Evolutionary conservation across 2,329 filamentous ascomycete genomes (phyloP).

Genomic region (Clonostachys rosea): DNA sequence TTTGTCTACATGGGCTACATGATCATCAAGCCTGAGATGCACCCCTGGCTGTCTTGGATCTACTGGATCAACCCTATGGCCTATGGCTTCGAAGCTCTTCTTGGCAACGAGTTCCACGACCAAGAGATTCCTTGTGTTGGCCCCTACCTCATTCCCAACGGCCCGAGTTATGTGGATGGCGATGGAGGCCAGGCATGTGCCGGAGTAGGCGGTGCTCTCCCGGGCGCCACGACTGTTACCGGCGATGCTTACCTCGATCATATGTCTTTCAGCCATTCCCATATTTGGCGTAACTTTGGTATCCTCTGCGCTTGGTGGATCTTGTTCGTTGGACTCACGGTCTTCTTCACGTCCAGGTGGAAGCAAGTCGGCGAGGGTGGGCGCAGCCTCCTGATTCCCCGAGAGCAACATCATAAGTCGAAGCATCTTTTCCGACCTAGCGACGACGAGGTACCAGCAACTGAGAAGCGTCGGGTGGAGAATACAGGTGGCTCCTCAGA

Average conservation of each 20-base stretch:
- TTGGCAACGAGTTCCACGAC: constrained; percentile 66
- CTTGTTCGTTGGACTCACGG: constrained; percentile 52
- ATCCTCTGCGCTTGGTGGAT: constrained; percentile 61
- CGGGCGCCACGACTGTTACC: constrained; percentile 40
- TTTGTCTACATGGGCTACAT: constrained; percentile 62
- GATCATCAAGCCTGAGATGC: constrained; percentile 57
- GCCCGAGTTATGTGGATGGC: constrained; percentile 36
- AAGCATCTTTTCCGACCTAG: constrained; percentile 11
- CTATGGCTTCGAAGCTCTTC: constrained; percentile 64
- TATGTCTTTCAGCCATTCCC: constrained; percentile 44
- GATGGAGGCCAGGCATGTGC: constrained; percentile 44
- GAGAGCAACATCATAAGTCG: constrained; percentile 45
- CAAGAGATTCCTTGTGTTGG: constrained; percentile 46
- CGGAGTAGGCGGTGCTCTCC: constrained; percentile 49
- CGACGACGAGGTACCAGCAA: constrained; percentile 44
- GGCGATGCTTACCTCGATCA: constrained; percentile 55
- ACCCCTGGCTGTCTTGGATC: constrained; percentile 59
- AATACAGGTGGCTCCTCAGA: background rate
- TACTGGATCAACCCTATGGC: constrained; percentile 57
- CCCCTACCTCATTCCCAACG: constrained; percentile 43
- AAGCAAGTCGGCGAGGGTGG: constrained; percentile 44
- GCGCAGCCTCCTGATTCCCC: constrained; percentile 54
- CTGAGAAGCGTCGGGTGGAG: constrained; percentile 2
- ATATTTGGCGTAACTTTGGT: constrained; percentile 58
- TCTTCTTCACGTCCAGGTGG: constrained; percentile 55